Evolutionary conservation across 2,329 filamentous ascomycete genomes (phyloP), one percentile per base, ranked within the genome.

Genomic region (Fusarium nygamai): DNA sequence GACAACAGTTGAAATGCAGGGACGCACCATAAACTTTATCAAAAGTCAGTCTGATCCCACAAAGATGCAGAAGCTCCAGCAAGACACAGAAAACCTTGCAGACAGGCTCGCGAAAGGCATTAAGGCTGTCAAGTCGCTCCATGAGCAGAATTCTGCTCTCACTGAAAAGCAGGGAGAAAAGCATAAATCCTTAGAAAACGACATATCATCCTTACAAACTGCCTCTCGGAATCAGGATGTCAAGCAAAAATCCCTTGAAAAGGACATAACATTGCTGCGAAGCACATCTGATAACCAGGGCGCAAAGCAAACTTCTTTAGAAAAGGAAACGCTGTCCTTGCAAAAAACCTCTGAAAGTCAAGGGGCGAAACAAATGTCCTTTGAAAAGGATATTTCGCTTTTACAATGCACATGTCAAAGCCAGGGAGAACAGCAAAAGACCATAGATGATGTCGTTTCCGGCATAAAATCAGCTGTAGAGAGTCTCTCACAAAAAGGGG

Each of bases 101-200:
- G 59, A 72, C 41, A 57, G 36, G 29, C 56, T 61, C 16, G 31
- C 13, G 31, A 59, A 59, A n/a, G 56, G 63, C 34, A 48, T 22
- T 14, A 48, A 51, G 24, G 10, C 39, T 22, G 22, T 50, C 31
- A 50, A 51, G 31, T 50, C n/a, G 19, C 38, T 51, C 22, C 22
- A 62, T 16, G 51, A 59, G 14, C 20, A 47, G 16, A 61, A 70
- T 20, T 57, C 54, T 38, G 59, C 20, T 36, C 22, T 17, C 14
- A 47, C 70, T 27, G 58, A 62, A 43, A 50, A 67, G 19, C 67
- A 73, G 10, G 27, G 38, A 20, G 53, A 38, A n/a, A 75, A 58
- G 36, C 64, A 72, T 31, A 60, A 47, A 16, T 64, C 64, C 14
- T 29, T 72, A 22, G 29, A 36, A 33, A 44, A 53, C 19, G 38